Base-by-base conservation (phyloP, 345 rosid genomes). In the Xanthoceras sorbifolium region DNA sequence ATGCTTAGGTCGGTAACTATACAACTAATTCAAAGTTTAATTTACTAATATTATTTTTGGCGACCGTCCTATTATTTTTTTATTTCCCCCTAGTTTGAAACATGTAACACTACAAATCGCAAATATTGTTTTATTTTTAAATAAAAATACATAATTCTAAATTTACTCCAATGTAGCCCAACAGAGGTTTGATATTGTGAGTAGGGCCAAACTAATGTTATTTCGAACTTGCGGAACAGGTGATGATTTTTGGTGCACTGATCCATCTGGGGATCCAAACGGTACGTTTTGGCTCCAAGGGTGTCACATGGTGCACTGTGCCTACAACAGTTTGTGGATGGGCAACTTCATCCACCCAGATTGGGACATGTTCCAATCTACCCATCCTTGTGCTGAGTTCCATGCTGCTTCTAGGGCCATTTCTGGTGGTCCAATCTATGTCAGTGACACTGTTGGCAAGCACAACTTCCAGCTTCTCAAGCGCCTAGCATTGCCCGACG, bases 341-440 rank as follows among this genome's bases (percentile, higher is more conserved):
- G 97, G 99, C 80, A 96, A 93, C 64, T 96, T 96, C 81, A 96
- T 96, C 62, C 99, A 93, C 75, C 99, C 99, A 6, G 98, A 96
- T 72, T 96, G 99, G 99, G 99, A 93, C 85, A 93, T 96, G 99
- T 96, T 96, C 87, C 99, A 93, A 72, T 91, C 99, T 4, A 92
- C 98, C 6, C 98, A 96, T 77, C 97, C 97, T 29, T 96, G 97
- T 82, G 97, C 97, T 3, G 94, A 89, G 80, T 96, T 93, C 84
- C 98, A 93, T 38, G 99, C 98, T 60, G 99, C 99, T 31, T 96
- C 99, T 9, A 83, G 97, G 11, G 98, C 99, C 3, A 93, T 93
- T 80, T 96, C 99, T 0, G 99, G 98, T 0, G 99, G 99, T 6
- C 99, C 99, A 0, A 91, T 96, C 48, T 96, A 93, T 61, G 76